Base-by-base conservation (phyloP, 2,329 filamentous ascomycete species). In the Penicillium paneum region DNA sequence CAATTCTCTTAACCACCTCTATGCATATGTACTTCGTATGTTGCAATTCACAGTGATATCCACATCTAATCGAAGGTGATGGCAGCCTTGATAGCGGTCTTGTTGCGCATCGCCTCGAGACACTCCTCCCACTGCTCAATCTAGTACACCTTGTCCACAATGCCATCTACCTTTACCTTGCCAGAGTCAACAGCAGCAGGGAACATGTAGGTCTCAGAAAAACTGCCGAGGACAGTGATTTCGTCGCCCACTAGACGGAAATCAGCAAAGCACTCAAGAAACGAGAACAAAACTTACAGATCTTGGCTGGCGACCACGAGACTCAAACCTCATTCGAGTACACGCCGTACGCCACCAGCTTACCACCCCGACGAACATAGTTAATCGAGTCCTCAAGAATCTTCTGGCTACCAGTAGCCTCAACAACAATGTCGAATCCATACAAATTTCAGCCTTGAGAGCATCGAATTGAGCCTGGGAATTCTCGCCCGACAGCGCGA, bases 161-260 rank as follows among this genome's bases (percentile, higher is more conserved):
- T 88, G 4, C 87, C 86, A 49, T 80, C 76, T 47, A 88, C 73
- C 58, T 71, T 73, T 40, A 77, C 68, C 64, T 75, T 74, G 42
- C 71, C 73, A 3, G 67, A 70, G 60, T 76, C 77, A 58, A 82
- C 80, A 41, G 80, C 79, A 44, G 79, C 78, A 17, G 80, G 85
- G 78, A 88, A 88, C 79, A 87, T 88, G 74, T 85, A 87, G 24
- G 85, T 87, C 72, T 89, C 86, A 44, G 84, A 88, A 76, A 90
- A 90, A 49, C 83, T 87, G 26, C 87, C 86, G 50, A 90, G 76
- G 62, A 90, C 88, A 61, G 85, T 89, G 63, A 90, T 87, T 71
- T 90, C 87, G 59, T 82, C 78, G 39, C 78, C 78, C 39, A 77
- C 72, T 73, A 45, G 2, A 54, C 49, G 6, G 3, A 12, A n/a